Evolutionary conservation across 2,329 filamentous ascomycete genomes (phyloP).

Genomic region (Trichoderma koningiopsis): DNA sequence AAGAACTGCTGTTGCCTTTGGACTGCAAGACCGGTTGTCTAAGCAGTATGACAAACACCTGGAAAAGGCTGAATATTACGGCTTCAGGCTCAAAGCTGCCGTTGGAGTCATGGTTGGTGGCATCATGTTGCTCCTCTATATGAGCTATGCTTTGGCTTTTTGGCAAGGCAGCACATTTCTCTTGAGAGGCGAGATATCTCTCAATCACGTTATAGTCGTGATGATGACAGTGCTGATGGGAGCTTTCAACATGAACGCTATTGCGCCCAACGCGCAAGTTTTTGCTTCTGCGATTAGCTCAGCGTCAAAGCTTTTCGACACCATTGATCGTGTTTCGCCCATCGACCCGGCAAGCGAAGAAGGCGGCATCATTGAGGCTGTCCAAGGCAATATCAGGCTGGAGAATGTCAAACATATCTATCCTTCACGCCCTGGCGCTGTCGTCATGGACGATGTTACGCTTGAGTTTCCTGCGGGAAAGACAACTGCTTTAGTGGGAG

Average conservation of each 20-base stretch:
- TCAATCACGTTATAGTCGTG: conserved; percentile 78
- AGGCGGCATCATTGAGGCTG: conserved; percentile 71
- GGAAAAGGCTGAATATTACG: conserved; percentile 70
- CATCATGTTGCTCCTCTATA: conserved; percentile 82
- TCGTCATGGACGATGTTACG: conserved; percentile 81
- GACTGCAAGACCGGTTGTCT: conserved; percentile 89
- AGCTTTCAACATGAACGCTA: conserved; percentile 85
- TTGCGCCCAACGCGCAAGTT: conserved; percentile 82
- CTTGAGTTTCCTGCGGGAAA: conserved; percentile 84
- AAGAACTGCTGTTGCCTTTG: conserved; percentile 88
- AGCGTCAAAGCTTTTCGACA: conserved; percentile 88
- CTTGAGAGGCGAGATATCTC: conserved; percentile 62
- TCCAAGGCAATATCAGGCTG: conserved; percentile 79
- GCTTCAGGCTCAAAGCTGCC: conserved; percentile 72
- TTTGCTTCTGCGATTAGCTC: conserved; percentile 83
- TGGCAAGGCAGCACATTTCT: conserved; percentile 84
- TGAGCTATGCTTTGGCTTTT: conserved; percentile 86
- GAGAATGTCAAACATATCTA: conserved; percentile 89
- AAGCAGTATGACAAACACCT: conserved; percentile 81
- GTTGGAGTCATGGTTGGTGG: conserved; percentile 78
- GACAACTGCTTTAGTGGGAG: conserved; percentile 89
- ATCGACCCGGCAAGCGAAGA: conserved; percentile 71
- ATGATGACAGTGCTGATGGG: conserved; percentile 91
- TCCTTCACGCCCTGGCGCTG: conserved; percentile 86
- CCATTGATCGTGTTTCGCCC: conserved; percentile 85